These are phyloP conservation scores for Fonsecaea nubica DNA, from an alignment of 2,329 filamentous ascomycete species.

Conservation along the genomic window DNA sequence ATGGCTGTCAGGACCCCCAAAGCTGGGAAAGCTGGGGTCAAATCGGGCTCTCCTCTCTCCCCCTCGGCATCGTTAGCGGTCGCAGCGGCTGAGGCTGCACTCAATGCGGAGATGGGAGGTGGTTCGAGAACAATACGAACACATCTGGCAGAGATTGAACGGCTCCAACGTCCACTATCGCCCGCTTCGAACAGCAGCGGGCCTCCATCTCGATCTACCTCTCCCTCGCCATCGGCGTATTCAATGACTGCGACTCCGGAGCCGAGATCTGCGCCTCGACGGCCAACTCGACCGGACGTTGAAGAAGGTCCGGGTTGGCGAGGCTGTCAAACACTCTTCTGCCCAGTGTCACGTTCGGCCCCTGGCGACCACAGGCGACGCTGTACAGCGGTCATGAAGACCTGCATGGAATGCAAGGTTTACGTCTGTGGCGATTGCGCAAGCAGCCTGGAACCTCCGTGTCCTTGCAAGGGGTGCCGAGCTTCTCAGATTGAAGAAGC, in stretches of 20 bases:
- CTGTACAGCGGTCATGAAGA: constrained; percentile 51
- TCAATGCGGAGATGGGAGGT: constrained; percentile 17
- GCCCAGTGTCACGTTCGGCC: constrained; percentile 49
- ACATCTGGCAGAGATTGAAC: constrained; percentile 36
- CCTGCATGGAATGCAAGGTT: constrained; percentile 55
- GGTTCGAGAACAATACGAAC: constrained; percentile 21
- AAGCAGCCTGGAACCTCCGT: constrained; percentile 36
- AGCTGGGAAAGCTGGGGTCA: constrained; percentile 2
- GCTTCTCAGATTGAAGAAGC: constrained; percentile 21
- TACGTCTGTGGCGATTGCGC: constrained; percentile 56
- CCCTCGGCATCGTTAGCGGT: neutral
- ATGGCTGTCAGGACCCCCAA: constrained; percentile 8
- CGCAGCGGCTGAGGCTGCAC: constrained; percentile 9
- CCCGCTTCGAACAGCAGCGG: constrained; percentile 44
- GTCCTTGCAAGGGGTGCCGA: constrained; percentile 39
- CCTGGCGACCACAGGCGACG: constrained; percentile 54
- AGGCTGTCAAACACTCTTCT: constrained; percentile 58
- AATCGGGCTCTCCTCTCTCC: neutral
- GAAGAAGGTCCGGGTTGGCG: constrained; percentile 48
- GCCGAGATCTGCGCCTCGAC: constrained; percentile 45
- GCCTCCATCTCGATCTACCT: constrained; percentile 48
- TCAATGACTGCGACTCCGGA: constrained; percentile 50
- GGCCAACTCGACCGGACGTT: constrained; percentile 12
- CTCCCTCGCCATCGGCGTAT: constrained; percentile 48
- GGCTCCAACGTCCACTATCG: constrained; percentile 37